Evolutionary conservation across 2,329 filamentous ascomycete genomes (phyloP), one percentile per base, ranked within the genome.

Genomic region (Fusarium cyanostomum): DNA sequence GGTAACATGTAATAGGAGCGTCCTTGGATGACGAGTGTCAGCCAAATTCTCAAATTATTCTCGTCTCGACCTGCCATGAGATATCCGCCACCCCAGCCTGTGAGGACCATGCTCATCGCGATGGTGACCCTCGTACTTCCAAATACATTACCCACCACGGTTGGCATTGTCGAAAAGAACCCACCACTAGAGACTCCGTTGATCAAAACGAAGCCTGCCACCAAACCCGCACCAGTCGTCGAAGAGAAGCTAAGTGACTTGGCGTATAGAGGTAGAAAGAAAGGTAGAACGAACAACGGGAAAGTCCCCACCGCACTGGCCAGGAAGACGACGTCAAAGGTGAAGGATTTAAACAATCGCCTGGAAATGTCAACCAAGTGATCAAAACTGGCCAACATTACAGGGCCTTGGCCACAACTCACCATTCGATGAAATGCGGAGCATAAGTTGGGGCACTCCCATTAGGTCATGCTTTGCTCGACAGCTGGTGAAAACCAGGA

Each of bases 141-240:
- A 75, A 86, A 87, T 1, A 85, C 79, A 67, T 81, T 85, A 2
- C 82, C 81, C 2, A 88, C 82, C 2, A 86, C 85, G 2, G 86
- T 88, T 2, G 86, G 86, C 78, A 88, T 86, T 1, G 82, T 83
- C 7, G 83, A 82, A 71, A 89, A 89, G 75, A 89, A 89, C 0
- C 82, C 84, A 1, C 86, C 86, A 68, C 87, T 88, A 5, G 82
- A 80, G 27, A 81, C 75, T 0, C 86, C 86, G 64, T 87, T 89
- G 31, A 88, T 75, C 24, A 87, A 74, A 12, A 83, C 83, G 68
- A 89, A 89, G 0, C 80, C 84, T 1, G 86, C 86, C 1, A 88
- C 79, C 2, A 89, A 75, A 16, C 77, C 84, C 1, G 86, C 85
- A 0, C 85, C 86, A 0, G 78, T 79, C 7, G 76, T 76, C 1